A percentile compares a stretch with the other conserved stretches of the same genome.
Evolutionary conservation across 2,329 filamentous ascomycete genomes (phyloP).

Genomic region (Exophiala spinifera): DNA sequence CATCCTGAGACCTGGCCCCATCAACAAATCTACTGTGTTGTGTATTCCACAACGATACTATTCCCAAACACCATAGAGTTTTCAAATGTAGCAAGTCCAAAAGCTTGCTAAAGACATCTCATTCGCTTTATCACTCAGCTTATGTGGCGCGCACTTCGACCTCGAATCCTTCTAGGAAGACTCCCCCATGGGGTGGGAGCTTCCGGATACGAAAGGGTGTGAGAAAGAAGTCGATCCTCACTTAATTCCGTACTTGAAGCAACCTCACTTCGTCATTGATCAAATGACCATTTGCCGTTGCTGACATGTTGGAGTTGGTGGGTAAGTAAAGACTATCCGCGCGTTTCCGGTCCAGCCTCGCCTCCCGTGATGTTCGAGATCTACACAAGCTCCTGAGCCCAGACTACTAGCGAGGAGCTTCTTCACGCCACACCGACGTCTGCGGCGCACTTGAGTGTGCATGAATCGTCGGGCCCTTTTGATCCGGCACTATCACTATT

Average conservation of each 20-base stretch:
- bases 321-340: conserved; percentile 3
- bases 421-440: conserved; percentile 5
- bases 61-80: too few relatives aligned
- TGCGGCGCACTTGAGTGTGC: not conserved
- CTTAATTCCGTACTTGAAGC: not conserved
- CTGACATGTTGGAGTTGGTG: not conserved
- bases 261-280: not conserved
- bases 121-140: not conserved
- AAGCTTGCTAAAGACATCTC: not conserved
- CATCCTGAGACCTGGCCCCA: too few relatives aligned
- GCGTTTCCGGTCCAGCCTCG: conserved; percentile 19
- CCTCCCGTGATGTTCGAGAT: conserved; percentile 1
- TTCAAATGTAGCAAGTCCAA: too few relatives aligned
- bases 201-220: not conserved
- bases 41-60: too few relatives aligned
- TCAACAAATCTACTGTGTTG: too few relatives aligned
- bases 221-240: not conserved
- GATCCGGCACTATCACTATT: too few relatives aligned
- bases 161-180: not conserved
- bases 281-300: not conserved
- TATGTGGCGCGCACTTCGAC: not conserved
- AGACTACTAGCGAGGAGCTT: conserved; percentile 1
- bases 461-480: too few relatives aligned
- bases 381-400: not conserved
- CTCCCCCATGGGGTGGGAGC: not conserved